These are phyloP conservation scores for Sclerotinia trifoliorum DNA, from an alignment of 2,329 filamentous ascomycete species.

Conservation along the genomic window DNA sequence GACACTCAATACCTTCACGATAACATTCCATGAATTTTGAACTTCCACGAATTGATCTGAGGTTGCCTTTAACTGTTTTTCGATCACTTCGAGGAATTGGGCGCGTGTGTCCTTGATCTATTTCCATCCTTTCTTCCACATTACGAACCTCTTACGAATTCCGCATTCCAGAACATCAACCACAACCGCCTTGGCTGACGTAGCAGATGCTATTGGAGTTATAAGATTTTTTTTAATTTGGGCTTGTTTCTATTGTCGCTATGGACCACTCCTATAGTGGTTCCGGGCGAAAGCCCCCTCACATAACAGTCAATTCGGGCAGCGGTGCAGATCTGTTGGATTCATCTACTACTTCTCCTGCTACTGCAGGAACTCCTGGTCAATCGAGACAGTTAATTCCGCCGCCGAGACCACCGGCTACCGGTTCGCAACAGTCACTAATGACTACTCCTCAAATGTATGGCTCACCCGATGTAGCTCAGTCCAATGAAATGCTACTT, in stretches of 20 bases:
- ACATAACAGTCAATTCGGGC: constrained; percentile 64
- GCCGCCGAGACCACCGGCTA: constrained; percentile 24
- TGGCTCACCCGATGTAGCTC: constrained; percentile 31
- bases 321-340: constrained; percentile 47
- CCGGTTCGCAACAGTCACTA: constrained; percentile 24
- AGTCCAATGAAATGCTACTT: constrained; percentile 50
- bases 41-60: not conserved
- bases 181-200: constrained; percentile 14
- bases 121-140: constrained; percentile 10
- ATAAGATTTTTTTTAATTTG: constrained; percentile 12
- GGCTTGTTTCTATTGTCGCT: not conserved
- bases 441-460: constrained; percentile 29
- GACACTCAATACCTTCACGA: constrained; percentile 1
- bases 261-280: constrained; percentile 23
- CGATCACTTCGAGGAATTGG: not conserved
- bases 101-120: constrained; percentile 8
- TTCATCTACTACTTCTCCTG: constrained; percentile 42
- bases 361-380: constrained; percentile 34
- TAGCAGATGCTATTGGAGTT: constrained; percentile 12
- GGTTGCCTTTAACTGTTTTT: not conserved
- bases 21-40: not conserved
- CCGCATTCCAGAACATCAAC: constrained; percentile 15
- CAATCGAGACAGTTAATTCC: constrained; percentile 38
- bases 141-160: not conserved
- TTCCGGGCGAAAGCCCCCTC: constrained; percentile 45